A percentile compares a stretch with the other conserved stretches of the same genome.
These are phyloP conservation scores for Fusarium armeniacum DNA, from an alignment of 2,329 filamentous ascomycete genomes.

Conservation along the genomic window DNA sequence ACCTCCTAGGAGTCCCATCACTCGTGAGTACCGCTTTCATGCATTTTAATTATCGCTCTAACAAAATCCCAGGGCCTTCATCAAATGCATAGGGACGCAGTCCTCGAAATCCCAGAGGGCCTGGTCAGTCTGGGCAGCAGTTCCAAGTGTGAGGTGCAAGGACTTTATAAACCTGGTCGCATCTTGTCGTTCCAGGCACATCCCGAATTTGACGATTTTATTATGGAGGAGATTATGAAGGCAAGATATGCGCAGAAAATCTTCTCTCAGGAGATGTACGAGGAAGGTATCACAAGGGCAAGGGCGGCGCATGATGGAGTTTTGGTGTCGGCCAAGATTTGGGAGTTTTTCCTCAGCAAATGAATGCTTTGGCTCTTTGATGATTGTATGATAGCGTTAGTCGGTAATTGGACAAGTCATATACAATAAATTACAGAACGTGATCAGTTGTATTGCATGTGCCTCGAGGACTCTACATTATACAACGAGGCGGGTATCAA, in stretches of 20 bases:
- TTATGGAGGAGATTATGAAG: constrained; percentile 54
- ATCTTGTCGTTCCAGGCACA: constrained; percentile 61
- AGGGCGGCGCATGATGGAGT: constrained; percentile 49
- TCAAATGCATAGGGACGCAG: constrained; percentile 62
- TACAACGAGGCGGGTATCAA: constrained; percentile 31
- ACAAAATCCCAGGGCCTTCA: constrained; percentile 50
- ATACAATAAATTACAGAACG: not conserved
- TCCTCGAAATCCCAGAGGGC: constrained; percentile 55
- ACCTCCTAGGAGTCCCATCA: constrained; percentile 53
- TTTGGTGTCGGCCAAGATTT: constrained; percentile 48
- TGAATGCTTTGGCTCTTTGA: fast-evolving
- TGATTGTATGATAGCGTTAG: not conserved
- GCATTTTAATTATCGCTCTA: fast-evolving
- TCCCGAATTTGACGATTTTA: constrained; percentile 58
- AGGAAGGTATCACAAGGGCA: constrained; percentile 49
- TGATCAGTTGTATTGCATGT: constrained; percentile 7
- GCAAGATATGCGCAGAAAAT: constrained; percentile 47
- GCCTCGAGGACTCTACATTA: constrained; percentile 24
- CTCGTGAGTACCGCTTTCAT: constrained; percentile 32
- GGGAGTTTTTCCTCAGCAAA: constrained; percentile 44
- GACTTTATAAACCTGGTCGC: constrained; percentile 55
- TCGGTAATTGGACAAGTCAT: not conserved
- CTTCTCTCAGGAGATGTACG: constrained; percentile 49
- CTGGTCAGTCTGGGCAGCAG: constrained; percentile 57
- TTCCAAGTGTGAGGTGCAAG: constrained; percentile 57